Evolutionary conservation across 129 eudicot genomes (phyloP), one percentile per base, ranked within the genome.

Genomic region (carrot (Daucus carota)): DNA sequence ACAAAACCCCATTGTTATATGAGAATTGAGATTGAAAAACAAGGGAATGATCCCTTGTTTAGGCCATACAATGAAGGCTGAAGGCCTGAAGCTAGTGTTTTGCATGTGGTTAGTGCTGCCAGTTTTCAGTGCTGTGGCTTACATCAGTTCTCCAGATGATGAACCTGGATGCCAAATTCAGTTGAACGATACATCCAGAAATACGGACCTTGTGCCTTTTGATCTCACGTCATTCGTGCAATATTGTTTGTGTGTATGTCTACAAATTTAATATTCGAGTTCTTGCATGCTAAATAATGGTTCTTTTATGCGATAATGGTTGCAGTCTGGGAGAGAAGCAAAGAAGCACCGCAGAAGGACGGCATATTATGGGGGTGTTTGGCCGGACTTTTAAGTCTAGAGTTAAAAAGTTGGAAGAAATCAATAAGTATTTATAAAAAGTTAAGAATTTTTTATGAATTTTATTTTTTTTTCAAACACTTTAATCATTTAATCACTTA

Each of bases 31-130:
- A n/a, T n/a, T n/a, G n/a, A n/a, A n/a, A n/a, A n/a, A n/a, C n/a
- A n/a, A n/a, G n/a, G n/a, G n/a, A n/a, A n/a, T n/a, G n/a, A n/a
- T n/a, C n/a, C n/a, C n/a, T n/a, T n/a, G 52, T 86, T 94, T 79
- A 91, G 98, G 96, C 85, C 92, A 69, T 89, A 84, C 84, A 62
- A n/a, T n/a, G n/a, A n/a, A n/a, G 3, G 41, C 41, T 2, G 3
- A 6, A 38, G 6, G 41, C 41, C 3, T 91, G 81, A 94, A 94
- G 92, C 92, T 94, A 2, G 43, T 94, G 77, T 87, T 87, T 80
- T 91, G 98, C 72, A 77, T 89, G 92, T 94, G 97, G 98, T 86
- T 94, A 87, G 92, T 89, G 76, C 85, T 94, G 41, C 98, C 98
- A 0, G 80, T 85, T 31, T 91, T 94, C 85, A 89, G 89, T 16